phyloP scores from a whole-genome alignment of 116 monocot genomes.

The Cymodocea nodosa region DNA sequence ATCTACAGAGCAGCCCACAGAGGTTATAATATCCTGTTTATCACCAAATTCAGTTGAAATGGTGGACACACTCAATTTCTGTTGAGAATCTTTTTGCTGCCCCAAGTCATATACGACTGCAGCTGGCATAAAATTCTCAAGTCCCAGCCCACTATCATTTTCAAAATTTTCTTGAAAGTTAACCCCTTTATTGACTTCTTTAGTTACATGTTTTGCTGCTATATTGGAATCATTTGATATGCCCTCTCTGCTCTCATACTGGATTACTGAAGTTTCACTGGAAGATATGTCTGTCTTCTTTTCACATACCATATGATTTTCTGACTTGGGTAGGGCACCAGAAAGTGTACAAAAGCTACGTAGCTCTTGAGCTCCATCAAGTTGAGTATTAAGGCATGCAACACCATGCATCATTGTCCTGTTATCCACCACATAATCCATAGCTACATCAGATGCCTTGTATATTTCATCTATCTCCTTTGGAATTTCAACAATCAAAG shows the following conservation, averaged over 20 bases:
- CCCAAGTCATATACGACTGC: not conserved
- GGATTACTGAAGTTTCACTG: not conserved
- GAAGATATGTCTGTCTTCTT: not conserved
- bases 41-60: not conserved
- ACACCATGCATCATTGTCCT: not conserved
- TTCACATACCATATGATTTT: conserved; percentile 3
- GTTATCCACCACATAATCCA: not conserved
- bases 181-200: not conserved
- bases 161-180: conserved; percentile 1
- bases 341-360: conserved; percentile 4
- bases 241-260: not conserved
- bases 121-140: not conserved
- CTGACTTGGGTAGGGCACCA: conserved; percentile 1
- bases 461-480: not conserved
- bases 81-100: not conserved
- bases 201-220: not conserved
- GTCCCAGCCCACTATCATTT: conserved; percentile 1
- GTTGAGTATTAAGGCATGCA: conserved; percentile 4
- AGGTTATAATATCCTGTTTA: not conserved
- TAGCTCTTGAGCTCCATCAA: conserved; percentile 8
- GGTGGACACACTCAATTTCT: not conserved
- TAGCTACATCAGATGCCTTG: not conserved
- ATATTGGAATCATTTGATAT: not conserved
- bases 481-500: no score
- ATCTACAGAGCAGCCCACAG: not conserved